phyloP scores from a whole-genome alignment of 352 stramenopile genomes.

The Globisporangium spiculum region DNA sequence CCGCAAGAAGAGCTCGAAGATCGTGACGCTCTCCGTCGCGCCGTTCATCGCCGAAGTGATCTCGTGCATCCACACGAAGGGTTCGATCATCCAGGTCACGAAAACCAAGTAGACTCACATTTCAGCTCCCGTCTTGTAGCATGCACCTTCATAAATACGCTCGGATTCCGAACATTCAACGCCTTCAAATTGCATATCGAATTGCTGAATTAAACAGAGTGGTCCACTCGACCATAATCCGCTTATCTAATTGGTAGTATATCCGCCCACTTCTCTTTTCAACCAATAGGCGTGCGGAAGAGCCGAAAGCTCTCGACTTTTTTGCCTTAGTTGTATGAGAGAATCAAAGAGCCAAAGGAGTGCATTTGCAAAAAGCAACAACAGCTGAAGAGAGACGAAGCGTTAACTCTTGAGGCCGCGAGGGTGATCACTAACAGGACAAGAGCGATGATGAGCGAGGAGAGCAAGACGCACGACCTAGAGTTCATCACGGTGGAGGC shows the following conservation, averaged over 20 bases:
- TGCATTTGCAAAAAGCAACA: neutral
- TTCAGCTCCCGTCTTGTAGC: neutral
- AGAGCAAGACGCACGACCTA: constrained; percentile 65
- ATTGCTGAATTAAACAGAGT: neutral
- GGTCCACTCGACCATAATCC: neutral
- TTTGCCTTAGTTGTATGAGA: neutral
- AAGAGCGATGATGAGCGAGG: constrained; percentile 49
- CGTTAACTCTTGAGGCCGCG: neutral
- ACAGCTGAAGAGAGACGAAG: neutral
- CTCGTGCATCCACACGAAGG: constrained; percentile 86
- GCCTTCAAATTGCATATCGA: neutral
- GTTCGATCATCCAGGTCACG: constrained; percentile 80
- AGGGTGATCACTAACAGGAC: no score
- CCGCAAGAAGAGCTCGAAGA: constrained; percentile 52
- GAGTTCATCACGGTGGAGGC: constrained; percentile 79
- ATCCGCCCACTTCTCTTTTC: neutral
- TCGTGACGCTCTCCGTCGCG: constrained; percentile 82
- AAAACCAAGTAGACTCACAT: constrained; percentile 61
- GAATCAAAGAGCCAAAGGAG: neutral
- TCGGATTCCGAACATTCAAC: neutral
- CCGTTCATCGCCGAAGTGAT: constrained; percentile 88
- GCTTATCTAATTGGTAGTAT: constrained; percentile 16
- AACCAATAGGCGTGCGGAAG: constrained; percentile 9
- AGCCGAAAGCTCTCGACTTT: neutral
- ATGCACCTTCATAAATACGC: neutral